Conservation (phyloP, 257 asterid species). For the Ilex asprella region DNA sequence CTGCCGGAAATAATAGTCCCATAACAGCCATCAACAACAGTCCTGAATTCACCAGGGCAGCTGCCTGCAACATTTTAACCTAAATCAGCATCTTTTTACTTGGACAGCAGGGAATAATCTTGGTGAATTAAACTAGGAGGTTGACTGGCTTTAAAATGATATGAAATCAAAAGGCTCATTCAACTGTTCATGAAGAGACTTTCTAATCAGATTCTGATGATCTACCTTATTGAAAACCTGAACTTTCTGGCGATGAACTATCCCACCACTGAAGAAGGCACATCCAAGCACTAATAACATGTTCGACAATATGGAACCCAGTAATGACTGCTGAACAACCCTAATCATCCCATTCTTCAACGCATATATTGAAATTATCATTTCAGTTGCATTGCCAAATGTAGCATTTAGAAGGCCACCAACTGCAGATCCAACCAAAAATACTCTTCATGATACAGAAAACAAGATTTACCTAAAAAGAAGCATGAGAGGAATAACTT, state of each 20-base stretch:
- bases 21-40: constrained; percentile 94
- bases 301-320: constrained; percentile 94
- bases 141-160: constrained; percentile 2
- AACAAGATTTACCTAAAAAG: neutral
- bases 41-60: constrained; percentile 89
- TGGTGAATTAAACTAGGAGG: neutral
- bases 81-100: constrained; percentile 21
- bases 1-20: constrained; percentile 92
- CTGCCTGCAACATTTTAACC: constrained; percentile 49
- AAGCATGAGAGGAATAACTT: too few relatives aligned
- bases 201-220: constrained; percentile 3
- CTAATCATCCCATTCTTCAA: constrained; percentile 85
- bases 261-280: constrained; percentile 90
- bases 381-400: constrained; percentile 95
- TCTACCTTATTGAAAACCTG: constrained; percentile 79
- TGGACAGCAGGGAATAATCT: neutral
- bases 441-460: neutral
- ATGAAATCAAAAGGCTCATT: constrained; percentile 8
- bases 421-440: constrained; percentile 40
- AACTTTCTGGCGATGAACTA: constrained; percentile 61
- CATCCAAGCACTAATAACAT: constrained; percentile 98
- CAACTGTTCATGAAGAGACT: constrained; percentile 5
- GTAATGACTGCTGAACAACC: constrained; percentile 86
- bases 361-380: constrained; percentile 90
- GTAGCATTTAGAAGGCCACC: constrained; percentile 98